Evolutionary conservation across 2,329 filamentous ascomycete genomes (phyloP).

Genomic region (Neurospora sp.): DNA sequence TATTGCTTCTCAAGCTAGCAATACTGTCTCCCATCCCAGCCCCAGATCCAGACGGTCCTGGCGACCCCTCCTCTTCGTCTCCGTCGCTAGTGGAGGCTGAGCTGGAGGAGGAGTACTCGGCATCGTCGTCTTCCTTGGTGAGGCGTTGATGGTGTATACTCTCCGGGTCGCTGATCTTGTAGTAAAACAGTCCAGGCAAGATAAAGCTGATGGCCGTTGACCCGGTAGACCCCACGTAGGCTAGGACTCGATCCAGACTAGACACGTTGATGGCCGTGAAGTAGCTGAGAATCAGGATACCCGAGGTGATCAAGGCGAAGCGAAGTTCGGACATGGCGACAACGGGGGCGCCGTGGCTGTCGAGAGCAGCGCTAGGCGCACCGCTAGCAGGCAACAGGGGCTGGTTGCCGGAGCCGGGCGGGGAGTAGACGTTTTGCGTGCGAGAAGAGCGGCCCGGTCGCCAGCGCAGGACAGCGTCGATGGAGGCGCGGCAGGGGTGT

Average conservation of each 20-base stretch:
- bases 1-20: slow-evolving; percentile 31
- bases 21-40: slow-evolving; percentile 34
- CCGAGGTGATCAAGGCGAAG: slow-evolving; percentile 81
- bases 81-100: slow-evolving; percentile 36
- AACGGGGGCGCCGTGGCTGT: slow-evolving; percentile 42
- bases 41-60: slow-evolving; percentile 2
- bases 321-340: slow-evolving; percentile 72
- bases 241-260: slow-evolving; percentile 80
- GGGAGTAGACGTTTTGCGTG: slow-evolving; percentile 23
- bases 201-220: slow-evolving; percentile 97
- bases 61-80: slow-evolving; percentile 24
- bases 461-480: slow-evolving; percentile 93
- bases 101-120: slow-evolving; percentile 38
- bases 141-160: slow-evolving; percentile 77
- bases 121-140: slow-evolving; percentile 83
- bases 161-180: slow-evolving; percentile 90
- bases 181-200: slow-evolving; percentile 91
- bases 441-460: slow-evolving; percentile 39
- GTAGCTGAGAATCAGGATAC: slow-evolving; percentile 77
- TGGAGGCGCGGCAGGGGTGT: slow-evolving; percentile 88
- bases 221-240: slow-evolving; percentile 90
- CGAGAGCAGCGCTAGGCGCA: slow-evolving; percentile 18
- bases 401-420: slow-evolving; percentile 29
- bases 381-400: slow-evolving; percentile 27
- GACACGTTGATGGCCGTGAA: slow-evolving; percentile 83